These are phyloP conservation scores for Acidomyces sp. DNA, from an alignment of 495 filamentous ascomycete genomes.

Conservation along the genomic window DNA sequence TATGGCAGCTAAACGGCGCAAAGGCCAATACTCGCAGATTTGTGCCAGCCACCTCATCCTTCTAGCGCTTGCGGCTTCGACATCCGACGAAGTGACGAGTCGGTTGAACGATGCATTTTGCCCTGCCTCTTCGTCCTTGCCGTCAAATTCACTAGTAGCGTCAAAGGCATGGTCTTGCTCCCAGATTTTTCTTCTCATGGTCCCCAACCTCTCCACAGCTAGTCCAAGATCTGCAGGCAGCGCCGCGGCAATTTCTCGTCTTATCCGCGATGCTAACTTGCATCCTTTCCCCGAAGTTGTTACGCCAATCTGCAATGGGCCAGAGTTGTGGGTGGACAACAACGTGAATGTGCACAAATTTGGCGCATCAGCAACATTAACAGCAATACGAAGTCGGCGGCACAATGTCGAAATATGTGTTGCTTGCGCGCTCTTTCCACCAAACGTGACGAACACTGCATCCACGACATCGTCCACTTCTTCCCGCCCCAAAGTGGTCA, in stretches of 20 bases:
- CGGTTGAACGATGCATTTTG: constrained; percentile 80
- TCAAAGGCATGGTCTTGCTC: constrained; percentile 58
- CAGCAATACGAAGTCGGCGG: constrained; percentile 65
- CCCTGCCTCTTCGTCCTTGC: constrained; percentile 74
- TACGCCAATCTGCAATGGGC: constrained; percentile 86
- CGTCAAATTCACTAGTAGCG: constrained; percentile 33
- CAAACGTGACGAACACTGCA: constrained; percentile 75
- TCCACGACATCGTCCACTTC: constrained; percentile 74
- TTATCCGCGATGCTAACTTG: constrained; percentile 82
- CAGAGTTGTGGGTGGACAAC: constrained; percentile 76
- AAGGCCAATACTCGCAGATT: constrained; percentile 97
- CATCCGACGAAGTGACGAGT: constrained; percentile 58
- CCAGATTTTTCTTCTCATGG: constrained; percentile 61
- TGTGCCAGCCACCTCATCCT: constrained; percentile 88
- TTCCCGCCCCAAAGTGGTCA: constrained; percentile 61
- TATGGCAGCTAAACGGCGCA: constrained; percentile 65
- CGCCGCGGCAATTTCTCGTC: constrained; percentile 68
- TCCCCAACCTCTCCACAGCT: constrained; percentile 66
- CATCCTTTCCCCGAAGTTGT: constrained; percentile 93
- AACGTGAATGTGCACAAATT: constrained; percentile 82
- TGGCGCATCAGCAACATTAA: constrained; percentile 85
- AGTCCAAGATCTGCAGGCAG: constrained; percentile 71
- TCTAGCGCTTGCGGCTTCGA: constrained; percentile 60
- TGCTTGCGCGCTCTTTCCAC: constrained; percentile 37
- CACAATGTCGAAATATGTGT: constrained; percentile 63